Evolutionary conservation across 345 rosid species (phyloP).

Genomic region (Erodium maritimum): DNA sequence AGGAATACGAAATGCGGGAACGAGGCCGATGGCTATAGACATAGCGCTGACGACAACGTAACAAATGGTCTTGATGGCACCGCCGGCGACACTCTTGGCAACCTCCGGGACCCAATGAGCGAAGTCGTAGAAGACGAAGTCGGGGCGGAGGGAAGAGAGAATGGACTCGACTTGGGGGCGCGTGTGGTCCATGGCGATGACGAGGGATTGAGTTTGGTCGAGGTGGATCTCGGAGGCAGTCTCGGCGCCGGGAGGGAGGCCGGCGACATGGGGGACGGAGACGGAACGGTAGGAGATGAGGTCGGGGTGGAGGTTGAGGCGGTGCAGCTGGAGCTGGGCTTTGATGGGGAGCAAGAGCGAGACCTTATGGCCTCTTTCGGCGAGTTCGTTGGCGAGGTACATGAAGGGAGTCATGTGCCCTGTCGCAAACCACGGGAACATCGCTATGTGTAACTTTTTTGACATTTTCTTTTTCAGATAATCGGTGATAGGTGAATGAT

Average conservation of each 20-base stretch:
- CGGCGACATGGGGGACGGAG: constrained; percentile 28
- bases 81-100: constrained; percentile 16
- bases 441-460: constrained; percentile 22
- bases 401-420: constrained; percentile 56
- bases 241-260: constrained; percentile 60
- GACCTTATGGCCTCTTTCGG: constrained; percentile 31
- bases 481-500: no score
- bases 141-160: constrained; percentile 23
- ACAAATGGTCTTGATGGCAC: constrained; percentile 42
- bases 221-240: constrained; percentile 65
- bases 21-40: constrained; percentile 37
- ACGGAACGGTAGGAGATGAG: constrained; percentile 29
- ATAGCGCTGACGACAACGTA: constrained; percentile 43
- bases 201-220: constrained; percentile 24
- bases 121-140: constrained; percentile 36
- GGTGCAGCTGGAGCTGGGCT: constrained; percentile 23
- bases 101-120: constrained; percentile 53
- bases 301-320: constrained; percentile 25
- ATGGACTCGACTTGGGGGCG: constrained; percentile 39
- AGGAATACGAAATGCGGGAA: constrained; percentile 29
- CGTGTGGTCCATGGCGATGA: constrained; percentile 48
- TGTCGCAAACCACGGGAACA: constrained; percentile 54
- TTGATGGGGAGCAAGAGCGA: constrained; percentile 39
- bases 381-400: constrained; percentile 47
- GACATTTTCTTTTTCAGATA: no score